Evolutionary conservation across 768 basidiomycete species (phyloP).

Genomic region (Leccinum subgranulosum): DNA sequence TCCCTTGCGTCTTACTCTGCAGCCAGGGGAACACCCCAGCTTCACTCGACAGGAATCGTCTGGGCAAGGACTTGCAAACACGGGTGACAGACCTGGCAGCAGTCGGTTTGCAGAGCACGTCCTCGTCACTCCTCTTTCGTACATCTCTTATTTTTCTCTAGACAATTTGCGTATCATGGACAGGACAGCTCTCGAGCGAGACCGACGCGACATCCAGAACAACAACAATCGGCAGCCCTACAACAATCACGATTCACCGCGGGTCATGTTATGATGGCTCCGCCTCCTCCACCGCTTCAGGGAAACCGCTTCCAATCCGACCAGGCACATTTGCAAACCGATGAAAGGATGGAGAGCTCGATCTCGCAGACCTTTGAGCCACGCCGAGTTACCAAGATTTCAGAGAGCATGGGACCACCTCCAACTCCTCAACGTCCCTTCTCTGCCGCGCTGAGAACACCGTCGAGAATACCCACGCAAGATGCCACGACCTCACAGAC

Average conservation of each 20-base stretch:
- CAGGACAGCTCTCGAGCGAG: constrained; percentile 43
- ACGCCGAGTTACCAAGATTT: constrained; percentile 23
- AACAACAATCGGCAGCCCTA: constrained; percentile 39
- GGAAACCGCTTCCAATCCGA: constrained; percentile 22
- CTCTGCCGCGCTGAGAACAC: constrained; percentile 25
- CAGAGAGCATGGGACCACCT: constrained; percentile 48
- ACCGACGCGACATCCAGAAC: constrained; percentile 37
- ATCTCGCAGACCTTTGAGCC: constrained; percentile 10
- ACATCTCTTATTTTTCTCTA: constrained; percentile 27
- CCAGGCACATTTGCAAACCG: constrained; percentile 9
- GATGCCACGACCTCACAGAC: constrained; percentile 19
- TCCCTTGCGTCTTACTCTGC: constrained; percentile 66
- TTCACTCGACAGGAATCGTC: constrained; percentile 31
- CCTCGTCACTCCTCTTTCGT: constrained; percentile 6
- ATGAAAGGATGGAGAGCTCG: constrained; percentile 12
- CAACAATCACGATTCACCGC: constrained; percentile 35
- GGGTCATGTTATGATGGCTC: constrained; percentile 31
- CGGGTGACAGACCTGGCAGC: constrained; percentile 43
- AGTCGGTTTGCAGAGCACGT: constrained; percentile 50
- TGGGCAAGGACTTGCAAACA: constrained; percentile 8
- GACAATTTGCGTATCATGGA: constrained; percentile 66
- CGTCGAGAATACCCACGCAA: constrained; percentile 22
- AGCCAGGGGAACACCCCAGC: constrained; percentile 48
- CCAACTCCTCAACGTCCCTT: constrained; percentile 43
- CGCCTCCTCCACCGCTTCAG: constrained; percentile 26